Base-by-base conservation (phyloP, 1,284 basidiomycete species). In the Ceratorhiza oryzae-sativae region DNA sequence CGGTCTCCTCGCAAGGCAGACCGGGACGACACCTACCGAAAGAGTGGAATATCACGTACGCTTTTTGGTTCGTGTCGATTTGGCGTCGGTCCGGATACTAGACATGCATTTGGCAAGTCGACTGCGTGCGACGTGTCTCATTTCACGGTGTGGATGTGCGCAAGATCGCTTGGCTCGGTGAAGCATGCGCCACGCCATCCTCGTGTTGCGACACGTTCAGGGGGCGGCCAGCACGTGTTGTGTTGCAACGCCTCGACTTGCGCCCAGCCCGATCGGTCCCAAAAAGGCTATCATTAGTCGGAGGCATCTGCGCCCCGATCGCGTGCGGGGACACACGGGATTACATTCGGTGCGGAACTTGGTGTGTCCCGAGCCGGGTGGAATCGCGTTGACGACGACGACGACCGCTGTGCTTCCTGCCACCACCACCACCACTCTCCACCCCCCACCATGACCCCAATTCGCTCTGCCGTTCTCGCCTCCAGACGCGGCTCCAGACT, bases 241-340 rank as follows among this genome's bases (percentile, higher is more conserved):
- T 70, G 65, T 56, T n/a, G 39, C 53, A 45, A 45, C n/a, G 42
- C 42, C 42, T 45, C n/a, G 51, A 58, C 53, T 2, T 13, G 39
- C 42, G 42, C 42, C 10, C 32, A 3, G 27, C 63, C 63, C 63
- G 63, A 67, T 67, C 32, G 18, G 2, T 20, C 62, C 42, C 4
- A 58, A 70, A 45, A 46, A 70, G 65, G 65, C 42, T 46, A 70
- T 70, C 65, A 70, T 70, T 70, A 45, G 34, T n/a, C 65, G 27
- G 27, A 13, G 63, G 63, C 49, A 67, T 45, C 39, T 48, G 27
- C 51, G 27, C 53, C 59, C 34, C 39, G 42, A 41, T 12, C 30
- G 62, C 48, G 1, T 9, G 8, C 53, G 39, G 65, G 10, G 20
- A 25, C 18, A 18, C 42, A 45, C 51, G 34, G 53, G 53, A 48